A percentile compares a stretch with the other conserved stretches of the same genome.
phyloP scores from a whole-genome alignment of 2,329 filamentous ascomycete genomes.

The Cercospora sesami region DNA sequence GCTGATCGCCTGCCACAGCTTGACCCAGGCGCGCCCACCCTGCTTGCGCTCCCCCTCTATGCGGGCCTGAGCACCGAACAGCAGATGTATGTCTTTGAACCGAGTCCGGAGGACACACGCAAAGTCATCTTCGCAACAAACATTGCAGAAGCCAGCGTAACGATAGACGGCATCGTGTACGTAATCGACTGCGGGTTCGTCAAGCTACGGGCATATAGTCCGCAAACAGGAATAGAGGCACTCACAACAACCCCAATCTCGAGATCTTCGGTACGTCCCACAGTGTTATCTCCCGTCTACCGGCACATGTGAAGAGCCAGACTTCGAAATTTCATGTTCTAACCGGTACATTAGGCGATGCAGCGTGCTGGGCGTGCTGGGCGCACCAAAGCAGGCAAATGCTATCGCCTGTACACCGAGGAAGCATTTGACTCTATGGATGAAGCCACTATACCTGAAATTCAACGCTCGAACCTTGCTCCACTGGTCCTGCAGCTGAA shows the following conservation, averaged over 20 bases:
- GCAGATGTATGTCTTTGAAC: slow-evolving; percentile 93
- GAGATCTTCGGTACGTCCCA: slow-evolving; percentile 71
- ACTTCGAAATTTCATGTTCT: neutral
- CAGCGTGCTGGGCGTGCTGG: slow-evolving; percentile 90
- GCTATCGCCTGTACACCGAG: slow-evolving; percentile 89
- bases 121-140: slow-evolving; percentile 95
- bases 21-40: slow-evolving; percentile 57
- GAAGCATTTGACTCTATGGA: slow-evolving; percentile 64
- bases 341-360: slow-evolving; percentile 41
- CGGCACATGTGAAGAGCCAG: neutral
- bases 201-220: slow-evolving; percentile 84
- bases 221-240: slow-evolving; percentile 80
- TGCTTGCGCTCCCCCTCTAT: slow-evolving; percentile 78
- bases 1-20: slow-evolving; percentile 68
- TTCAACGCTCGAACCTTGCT: slow-evolving; percentile 87
- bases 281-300: neutral
- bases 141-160: slow-evolving; percentile 94
- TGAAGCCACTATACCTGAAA: slow-evolving; percentile 79
- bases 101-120: slow-evolving; percentile 73
- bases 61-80: slow-evolving; percentile 86
- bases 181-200: slow-evolving; percentile 90
- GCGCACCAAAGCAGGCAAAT: slow-evolving; percentile 86
- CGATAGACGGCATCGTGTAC: slow-evolving; percentile 86
- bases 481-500: slow-evolving; percentile 88
- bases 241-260: slow-evolving; percentile 80